These are phyloP conservation scores for Pyrenophora teres DNA, from an alignment of 2,329 filamentous ascomycete species.

Conservation along the genomic window DNA sequence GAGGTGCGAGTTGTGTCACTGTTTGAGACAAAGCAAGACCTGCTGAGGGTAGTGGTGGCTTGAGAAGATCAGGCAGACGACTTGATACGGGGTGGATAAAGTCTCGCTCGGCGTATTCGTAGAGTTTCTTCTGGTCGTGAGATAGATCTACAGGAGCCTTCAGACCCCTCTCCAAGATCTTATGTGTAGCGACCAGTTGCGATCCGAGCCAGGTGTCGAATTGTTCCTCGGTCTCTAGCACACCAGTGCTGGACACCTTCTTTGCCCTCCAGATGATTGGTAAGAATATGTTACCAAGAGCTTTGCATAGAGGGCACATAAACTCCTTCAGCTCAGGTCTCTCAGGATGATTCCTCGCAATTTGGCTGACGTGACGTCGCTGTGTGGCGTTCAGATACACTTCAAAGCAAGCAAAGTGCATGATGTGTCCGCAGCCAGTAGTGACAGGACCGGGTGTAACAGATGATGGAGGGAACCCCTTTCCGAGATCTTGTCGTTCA, in stretches of 20 bases:
- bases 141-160: slow-evolving; percentile 32
- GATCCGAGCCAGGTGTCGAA: slow-evolving; percentile 73
- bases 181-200: slow-evolving; percentile 59
- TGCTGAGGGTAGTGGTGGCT: slow-evolving; percentile 24
- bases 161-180: slow-evolving; percentile 44
- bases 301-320: slow-evolving; percentile 95
- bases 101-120: slow-evolving; percentile 56
- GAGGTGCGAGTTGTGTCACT: slow-evolving; percentile 13
- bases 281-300: slow-evolving; percentile 90
- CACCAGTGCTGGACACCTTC: slow-evolving; percentile 78
- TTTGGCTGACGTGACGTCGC: slow-evolving; percentile 85
- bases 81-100: slow-evolving; percentile 57
- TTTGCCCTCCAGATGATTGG: slow-evolving; percentile 95
- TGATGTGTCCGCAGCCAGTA: slow-evolving; percentile 93
- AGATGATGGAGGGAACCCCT: slow-evolving; percentile 77
- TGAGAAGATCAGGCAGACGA: slow-evolving; percentile 45
- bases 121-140: slow-evolving; percentile 56
- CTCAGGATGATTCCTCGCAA: slow-evolving; percentile 92
- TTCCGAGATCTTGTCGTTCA: slow-evolving; percentile 83
- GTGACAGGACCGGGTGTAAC: slow-evolving; percentile 78
- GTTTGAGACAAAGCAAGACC: slow-evolving; percentile 15
- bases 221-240: slow-evolving; percentile 61
- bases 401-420: slow-evolving; percentile 97
- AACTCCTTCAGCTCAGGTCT: slow-evolving; percentile 80
- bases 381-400: slow-evolving; percentile 84